Evolutionary conservation across 768 basidiomycete genomes (phyloP).

Genomic region (Mycena crocata): DNA sequence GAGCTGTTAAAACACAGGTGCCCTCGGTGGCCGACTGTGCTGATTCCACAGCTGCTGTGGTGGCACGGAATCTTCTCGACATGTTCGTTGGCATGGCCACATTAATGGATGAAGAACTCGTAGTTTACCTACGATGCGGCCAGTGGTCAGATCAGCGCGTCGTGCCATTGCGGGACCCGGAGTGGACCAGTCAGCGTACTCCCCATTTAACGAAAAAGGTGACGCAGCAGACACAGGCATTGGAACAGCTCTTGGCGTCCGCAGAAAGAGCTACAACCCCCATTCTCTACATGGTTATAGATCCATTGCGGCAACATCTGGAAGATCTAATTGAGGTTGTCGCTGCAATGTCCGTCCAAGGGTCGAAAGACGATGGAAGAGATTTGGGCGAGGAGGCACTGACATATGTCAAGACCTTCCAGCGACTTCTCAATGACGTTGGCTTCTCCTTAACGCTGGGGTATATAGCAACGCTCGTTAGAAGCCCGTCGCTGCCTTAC

Average conservation of each 20-base stretch:
- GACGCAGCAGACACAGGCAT: slow-evolving; percentile 20
- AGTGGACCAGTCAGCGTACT: neutral
- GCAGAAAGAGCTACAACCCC: slow-evolving; percentile 29
- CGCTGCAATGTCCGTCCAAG: slow-evolving; percentile 17
- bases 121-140: slow-evolving; percentile 29
- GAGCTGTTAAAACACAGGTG: slow-evolving; percentile 34
- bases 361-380: slow-evolving; percentile 18
- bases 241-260: slow-evolving; percentile 28
- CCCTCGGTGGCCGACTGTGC: slow-evolving; percentile 41
- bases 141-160: neutral
- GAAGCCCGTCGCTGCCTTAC: slow-evolving; percentile 42
- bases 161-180: neutral
- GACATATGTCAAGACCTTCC: slow-evolving; percentile 39
- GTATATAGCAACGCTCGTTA: slow-evolving; percentile 41
- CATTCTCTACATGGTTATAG: slow-evolving; percentile 34
- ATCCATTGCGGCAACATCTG: slow-evolving; percentile 28
- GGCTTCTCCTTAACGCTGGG: slow-evolving; percentile 46
- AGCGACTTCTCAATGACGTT: slow-evolving; percentile 42
- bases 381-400: slow-evolving; percentile 35
- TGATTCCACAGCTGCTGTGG: slow-evolving; percentile 45
- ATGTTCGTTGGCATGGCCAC: slow-evolving; percentile 43
- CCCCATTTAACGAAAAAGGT: slow-evolving; percentile 18
- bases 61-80: slow-evolving; percentile 49
- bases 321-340: slow-evolving; percentile 29
- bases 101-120: slow-evolving; percentile 39